Evolutionary conservation across 2,329 filamentous ascomycete species (phyloP).

Genomic region (Pseudocercospora vitis): DNA sequence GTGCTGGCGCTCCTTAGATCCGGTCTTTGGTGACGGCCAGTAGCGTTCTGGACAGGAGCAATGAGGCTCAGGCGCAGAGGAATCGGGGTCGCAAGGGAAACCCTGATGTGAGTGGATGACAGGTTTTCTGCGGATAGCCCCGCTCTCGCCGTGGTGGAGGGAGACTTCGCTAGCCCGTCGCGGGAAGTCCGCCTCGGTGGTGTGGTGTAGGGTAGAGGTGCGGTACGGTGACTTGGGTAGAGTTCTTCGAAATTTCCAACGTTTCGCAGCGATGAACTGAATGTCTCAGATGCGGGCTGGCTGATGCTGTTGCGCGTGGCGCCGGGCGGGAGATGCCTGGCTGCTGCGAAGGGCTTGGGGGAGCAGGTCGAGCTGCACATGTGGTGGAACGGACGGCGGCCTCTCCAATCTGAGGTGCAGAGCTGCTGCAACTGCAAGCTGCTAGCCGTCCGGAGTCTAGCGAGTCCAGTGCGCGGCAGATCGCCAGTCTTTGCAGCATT

Average conservation of each 20-base stretch:
- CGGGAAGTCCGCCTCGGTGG: constrained; percentile 2
- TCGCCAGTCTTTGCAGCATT: background rate
- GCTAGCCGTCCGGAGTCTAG: constrained; percentile 1
- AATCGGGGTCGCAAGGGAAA: constrained; percentile 9
- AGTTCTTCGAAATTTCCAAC: background rate
- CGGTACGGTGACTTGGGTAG: too few relatives aligned
- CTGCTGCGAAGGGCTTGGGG: background rate
- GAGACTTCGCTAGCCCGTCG: background rate
- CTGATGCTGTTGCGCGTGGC: constrained; percentile 7
- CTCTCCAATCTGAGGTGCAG: constrained; percentile 3
- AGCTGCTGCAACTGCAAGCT: constrained; percentile 2
- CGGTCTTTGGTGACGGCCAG: constrained; percentile 10
- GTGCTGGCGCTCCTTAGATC: constrained; percentile 22
- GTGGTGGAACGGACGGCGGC: background rate
- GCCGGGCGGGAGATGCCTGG: constrained; percentile 8
- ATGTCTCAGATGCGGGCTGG: constrained; percentile 7
- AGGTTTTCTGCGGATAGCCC: constrained; percentile 10
- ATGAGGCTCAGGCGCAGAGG: constrained; percentile 13
- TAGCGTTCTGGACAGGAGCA: constrained; percentile 9
- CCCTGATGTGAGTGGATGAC: constrained; percentile 17
- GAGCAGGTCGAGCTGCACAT: background rate
- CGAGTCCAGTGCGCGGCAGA: background rate
- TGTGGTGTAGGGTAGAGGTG: background rate
- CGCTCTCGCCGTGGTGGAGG: constrained; percentile 2
- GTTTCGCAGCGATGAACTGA: background rate